These are phyloP conservation scores for Clavariopsis aquatica DNA, from an alignment of 495 filamentous ascomycete species.

Conservation along the genomic window DNA sequence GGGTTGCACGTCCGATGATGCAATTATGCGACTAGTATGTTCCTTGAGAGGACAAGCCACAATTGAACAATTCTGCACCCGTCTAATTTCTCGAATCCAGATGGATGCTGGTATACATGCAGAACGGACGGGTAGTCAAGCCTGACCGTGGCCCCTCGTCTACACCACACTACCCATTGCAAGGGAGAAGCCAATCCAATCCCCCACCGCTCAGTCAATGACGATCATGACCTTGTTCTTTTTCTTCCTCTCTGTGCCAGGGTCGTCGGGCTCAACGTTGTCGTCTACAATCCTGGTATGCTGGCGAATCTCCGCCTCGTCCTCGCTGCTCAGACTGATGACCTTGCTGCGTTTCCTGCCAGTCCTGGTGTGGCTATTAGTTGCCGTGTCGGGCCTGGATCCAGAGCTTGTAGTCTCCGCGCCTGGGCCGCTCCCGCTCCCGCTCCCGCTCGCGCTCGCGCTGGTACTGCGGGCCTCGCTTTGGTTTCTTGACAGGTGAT, in stretches of 20 bases:
- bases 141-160: no score
- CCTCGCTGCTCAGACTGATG: slow-evolving; percentile 13
- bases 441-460: background rate
- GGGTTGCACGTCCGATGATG: no score
- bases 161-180: background rate
- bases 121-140: no score
- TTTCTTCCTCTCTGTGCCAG: background rate
- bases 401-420: background rate
- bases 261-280: background rate
- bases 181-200: background rate
- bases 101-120: no score
- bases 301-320: slow-evolving; percentile 17
- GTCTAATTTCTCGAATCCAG: no score
- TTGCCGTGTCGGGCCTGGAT: background rate
- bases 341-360: slow-evolving; percentile 5
- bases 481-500: background rate
- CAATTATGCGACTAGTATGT: no score
- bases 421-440: no score
- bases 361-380: background rate
- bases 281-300: slow-evolving; percentile 7
- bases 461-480: background rate
- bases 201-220: background rate
- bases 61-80: no score
- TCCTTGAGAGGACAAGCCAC: no score
- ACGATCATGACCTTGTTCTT: slow-evolving; percentile 10